Percentiles rank a stretch among this genome's conserved stretches.
phyloP scores from a whole-genome alignment of 257 asterid genomes.

The Solanum arcanum region DNA sequence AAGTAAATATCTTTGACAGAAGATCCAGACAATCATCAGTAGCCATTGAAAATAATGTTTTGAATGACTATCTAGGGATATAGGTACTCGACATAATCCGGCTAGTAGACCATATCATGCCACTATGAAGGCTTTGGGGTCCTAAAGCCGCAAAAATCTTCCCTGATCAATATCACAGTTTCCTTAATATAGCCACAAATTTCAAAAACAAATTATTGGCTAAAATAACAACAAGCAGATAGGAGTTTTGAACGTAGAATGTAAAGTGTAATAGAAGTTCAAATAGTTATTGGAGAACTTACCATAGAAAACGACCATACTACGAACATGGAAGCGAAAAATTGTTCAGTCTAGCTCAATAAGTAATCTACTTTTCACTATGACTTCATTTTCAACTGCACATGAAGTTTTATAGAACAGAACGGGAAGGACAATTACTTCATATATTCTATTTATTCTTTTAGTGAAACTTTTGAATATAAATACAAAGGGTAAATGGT shows the following conservation, averaged over 20 bases:
- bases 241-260: not conserved
- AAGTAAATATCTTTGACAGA: constrained; percentile 62
- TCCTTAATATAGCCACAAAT: constrained; percentile 34
- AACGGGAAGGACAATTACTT: not conserved
- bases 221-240: not conserved
- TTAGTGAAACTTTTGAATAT: not conserved
- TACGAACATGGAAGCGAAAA: not conserved
- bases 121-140: constrained; percentile 87
- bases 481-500: too few species aligned
- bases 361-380: not conserved
- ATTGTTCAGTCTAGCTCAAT: not conserved
- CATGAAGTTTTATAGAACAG: not conserved
- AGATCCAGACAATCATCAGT: constrained; percentile 87
- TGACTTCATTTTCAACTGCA: not conserved
- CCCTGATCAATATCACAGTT: constrained; percentile 93
- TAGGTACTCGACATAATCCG: constrained; percentile 68
- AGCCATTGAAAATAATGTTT: constrained; percentile 76
- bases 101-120: constrained; percentile 82
- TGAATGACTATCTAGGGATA: constrained; percentile 27
- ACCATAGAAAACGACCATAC: not conserved
- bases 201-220: not conserved
- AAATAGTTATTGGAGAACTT: not conserved
- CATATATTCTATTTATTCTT: not conserved
- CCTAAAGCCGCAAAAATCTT: constrained; percentile 93
- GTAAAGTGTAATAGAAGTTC: not conserved